A percentile compares a stretch with the other conserved stretches of the same genome.
phyloP scores from a whole-genome alignment of 108 stramenopile species.

The Fragilariopsis cylindrus region DNA sequence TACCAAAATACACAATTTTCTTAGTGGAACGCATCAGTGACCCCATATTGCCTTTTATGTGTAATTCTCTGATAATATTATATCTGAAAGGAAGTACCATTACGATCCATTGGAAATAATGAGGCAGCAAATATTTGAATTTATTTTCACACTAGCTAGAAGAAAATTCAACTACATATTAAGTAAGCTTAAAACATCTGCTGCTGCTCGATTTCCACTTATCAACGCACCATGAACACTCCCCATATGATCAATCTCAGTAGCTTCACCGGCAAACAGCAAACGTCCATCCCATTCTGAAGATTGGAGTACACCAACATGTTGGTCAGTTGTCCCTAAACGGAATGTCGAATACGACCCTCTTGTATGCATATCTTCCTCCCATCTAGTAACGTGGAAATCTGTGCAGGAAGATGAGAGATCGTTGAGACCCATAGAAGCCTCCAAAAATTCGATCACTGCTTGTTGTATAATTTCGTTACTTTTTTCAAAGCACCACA shows the following conservation, averaged over 20 bases:
- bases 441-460: slow-evolving; percentile 46
- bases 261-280: slow-evolving; percentile 60
- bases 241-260: slow-evolving; percentile 50
- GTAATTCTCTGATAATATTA: no score
- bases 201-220: slow-evolving; percentile 46
- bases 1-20: no score
- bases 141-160: neutral
- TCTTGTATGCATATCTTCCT: slow-evolving; percentile 50
- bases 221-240: slow-evolving; percentile 63
- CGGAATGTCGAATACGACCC: slow-evolving; percentile 50
- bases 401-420: slow-evolving; percentile 24
- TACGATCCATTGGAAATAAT: neutral
- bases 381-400: slow-evolving; percentile 65
- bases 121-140: neutral
- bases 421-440: slow-evolving; percentile 39
- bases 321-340: slow-evolving; percentile 44
- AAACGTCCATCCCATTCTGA: slow-evolving; percentile 55
- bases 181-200: neutral
- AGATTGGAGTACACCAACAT: slow-evolving; percentile 30
- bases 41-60: no score
- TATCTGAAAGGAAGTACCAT: no score
- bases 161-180: neutral
- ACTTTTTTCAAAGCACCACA: slow-evolving; percentile 44
- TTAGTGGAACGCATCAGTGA: no score
- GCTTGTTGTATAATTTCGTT: slow-evolving; percentile 43